A percentile compares a stretch with the other conserved stretches of the same genome.
phyloP scores from a whole-genome alignment of 163 green algal genomes.

The Coccomyxa subellipsoidea region DNA sequence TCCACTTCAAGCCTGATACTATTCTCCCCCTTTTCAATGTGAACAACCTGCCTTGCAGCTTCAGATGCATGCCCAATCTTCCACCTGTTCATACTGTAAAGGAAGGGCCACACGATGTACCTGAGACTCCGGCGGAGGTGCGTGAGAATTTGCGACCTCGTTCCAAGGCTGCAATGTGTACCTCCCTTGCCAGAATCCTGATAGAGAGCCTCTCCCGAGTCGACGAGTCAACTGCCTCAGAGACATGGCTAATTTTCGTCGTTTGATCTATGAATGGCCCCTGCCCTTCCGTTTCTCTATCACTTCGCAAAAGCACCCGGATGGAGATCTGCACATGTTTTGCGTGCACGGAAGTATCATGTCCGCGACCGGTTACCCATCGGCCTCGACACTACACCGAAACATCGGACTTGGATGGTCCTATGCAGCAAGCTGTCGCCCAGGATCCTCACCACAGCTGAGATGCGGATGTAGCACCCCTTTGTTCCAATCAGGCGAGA shows the following conservation, averaged over 20 bases:
- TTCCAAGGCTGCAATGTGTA: not conserved
- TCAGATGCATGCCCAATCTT: no score
- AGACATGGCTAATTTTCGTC: not conserved
- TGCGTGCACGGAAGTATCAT: not conserved
- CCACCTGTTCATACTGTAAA: no score
- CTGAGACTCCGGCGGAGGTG: not conserved
- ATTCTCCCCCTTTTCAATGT: no score
- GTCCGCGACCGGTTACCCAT: not conserved
- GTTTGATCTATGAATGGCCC: not conserved
- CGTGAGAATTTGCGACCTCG: conserved; percentile 1
- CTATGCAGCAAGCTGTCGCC: no score
- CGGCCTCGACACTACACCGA: not conserved
- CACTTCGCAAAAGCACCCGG: not conserved
- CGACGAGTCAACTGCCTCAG: not conserved
- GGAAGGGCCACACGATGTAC: not conserved
- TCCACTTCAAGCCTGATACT: no score
- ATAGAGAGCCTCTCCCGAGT: not conserved
- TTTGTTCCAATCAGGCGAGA: no score
- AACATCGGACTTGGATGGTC: no score
- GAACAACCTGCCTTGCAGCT: no score
- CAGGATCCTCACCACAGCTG: no score
- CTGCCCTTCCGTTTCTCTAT: not conserved
- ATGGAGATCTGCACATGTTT: not conserved
- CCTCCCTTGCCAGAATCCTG: conserved; percentile 4
- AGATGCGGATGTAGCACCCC: no score